Percentiles rank a stretch among this genome's conserved stretches.
phyloP scores from a whole-genome alignment of 345 rosid genomes.

The Gossypium thurberi region DNA sequence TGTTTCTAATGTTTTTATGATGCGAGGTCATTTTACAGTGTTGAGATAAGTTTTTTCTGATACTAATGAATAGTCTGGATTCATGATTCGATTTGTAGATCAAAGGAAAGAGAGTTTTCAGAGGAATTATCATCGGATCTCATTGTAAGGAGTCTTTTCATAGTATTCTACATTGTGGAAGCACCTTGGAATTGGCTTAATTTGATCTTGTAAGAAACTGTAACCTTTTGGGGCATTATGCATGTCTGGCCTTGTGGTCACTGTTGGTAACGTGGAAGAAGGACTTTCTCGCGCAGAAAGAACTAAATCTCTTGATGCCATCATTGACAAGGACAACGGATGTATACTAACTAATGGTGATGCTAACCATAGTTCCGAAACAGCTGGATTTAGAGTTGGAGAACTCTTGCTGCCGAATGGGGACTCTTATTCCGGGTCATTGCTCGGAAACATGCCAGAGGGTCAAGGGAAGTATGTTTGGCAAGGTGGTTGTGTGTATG shows the following conservation, averaged over 20 bases:
- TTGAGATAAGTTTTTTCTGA: constrained; percentile 10
- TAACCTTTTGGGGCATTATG: constrained; percentile 49
- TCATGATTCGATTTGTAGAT: constrained; percentile 18
- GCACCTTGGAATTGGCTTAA: constrained; percentile 13
- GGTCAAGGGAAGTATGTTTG: constrained; percentile 78
- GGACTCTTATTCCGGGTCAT: constrained; percentile 73
- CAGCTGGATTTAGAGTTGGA: constrained; percentile 54
- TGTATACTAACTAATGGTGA: constrained; percentile 48
- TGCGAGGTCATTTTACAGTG: neutral
- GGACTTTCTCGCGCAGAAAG: constrained; percentile 54
- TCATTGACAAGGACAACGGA: constrained; percentile 32
- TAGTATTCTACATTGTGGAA: constrained; percentile 20
- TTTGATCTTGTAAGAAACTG: constrained; percentile 26
- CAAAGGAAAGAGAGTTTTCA: constrained; percentile 12
- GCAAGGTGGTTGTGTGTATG: constrained; percentile 66
- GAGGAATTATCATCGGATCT: constrained; percentile 16
- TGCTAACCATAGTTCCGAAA: constrained; percentile 40
- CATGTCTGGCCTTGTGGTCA: constrained; percentile 85
- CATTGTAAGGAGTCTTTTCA: constrained; percentile 16
- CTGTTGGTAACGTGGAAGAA: constrained; percentile 37
- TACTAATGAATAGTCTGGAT: constrained; percentile 6
- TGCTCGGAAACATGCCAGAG: constrained; percentile 72
- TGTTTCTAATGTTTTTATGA: neutral
- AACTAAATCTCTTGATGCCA: constrained; percentile 61
- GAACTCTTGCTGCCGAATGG: constrained; percentile 56